Evolutionary conservation across 2,329 filamentous ascomycete species (phyloP), one percentile per base, ranked within the genome.

Genomic region (Domatiomyces catenatus): DNA sequence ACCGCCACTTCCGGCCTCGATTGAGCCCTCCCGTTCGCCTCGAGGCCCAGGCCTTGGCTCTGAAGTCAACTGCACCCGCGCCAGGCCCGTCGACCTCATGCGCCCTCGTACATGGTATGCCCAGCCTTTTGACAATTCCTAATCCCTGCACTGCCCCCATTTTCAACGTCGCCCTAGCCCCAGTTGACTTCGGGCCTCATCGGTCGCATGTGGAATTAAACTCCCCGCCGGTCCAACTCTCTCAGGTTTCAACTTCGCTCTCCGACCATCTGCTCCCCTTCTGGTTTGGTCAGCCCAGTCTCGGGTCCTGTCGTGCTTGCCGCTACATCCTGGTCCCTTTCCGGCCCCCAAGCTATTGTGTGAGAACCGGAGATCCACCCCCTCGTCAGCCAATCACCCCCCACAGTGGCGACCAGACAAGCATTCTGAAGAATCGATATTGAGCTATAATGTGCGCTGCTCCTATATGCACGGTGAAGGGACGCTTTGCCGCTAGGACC

Each of bases 41-140:
- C 1, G 19, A 22, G 19, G 10, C 22, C 44, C 44, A 39, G 32
- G 32, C 10, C 32, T 39, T 39, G 32, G 32, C 32, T 12, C 32
- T 15, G 32, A 39, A 26, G 19, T 10, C 43, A 45, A 19, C 43
- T 24, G 22, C 43, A 47, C n/a, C 3, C 20, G 12, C 44, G 3
- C n/a, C 18, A 6, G 17, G 20, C 45, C 12, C 45, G 2, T 44
- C 44, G 52, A 39, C 32, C 32, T 39, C 32, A 53, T 50, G 53
- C 53, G 52, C 54, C 48, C 50, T 54, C 47, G 53, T 58, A 58
- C 58, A 58, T 54, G 54, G 50, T 58, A 57, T 52, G 55, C 52
- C 46, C 26, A 24, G 22, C 32, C 32, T 12, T 47, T 50, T 47
- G 10, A 15, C 19, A 28, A 36, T 39, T 47, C 22, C 26, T 32